Evolutionary conservation across 441 rosid species (phyloP).

Genomic region (Raphanus hybrid): DNA sequence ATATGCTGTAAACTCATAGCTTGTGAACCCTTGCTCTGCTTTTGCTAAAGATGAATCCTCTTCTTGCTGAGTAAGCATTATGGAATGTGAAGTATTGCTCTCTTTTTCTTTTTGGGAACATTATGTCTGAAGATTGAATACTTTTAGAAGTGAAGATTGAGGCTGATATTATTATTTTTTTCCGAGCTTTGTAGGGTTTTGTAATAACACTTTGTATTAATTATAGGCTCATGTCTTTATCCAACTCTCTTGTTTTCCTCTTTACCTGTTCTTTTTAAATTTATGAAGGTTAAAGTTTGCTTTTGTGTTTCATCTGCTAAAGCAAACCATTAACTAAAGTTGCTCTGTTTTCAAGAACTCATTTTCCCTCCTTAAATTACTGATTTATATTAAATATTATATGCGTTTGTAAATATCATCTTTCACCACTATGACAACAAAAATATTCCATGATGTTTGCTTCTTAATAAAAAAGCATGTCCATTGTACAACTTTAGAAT

Average conservation of each 20-base stretch:
- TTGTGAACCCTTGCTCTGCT: conserved; percentile 30
- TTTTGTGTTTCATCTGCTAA: conserved; percentile 46
- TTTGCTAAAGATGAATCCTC: conserved; percentile 18
- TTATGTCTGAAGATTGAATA: conserved; percentile 17
- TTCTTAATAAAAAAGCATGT: conserved; percentile 18
- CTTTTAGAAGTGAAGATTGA: conserved; percentile 24
- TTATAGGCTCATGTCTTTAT: conserved; percentile 31
- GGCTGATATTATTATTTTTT: conserved; percentile 11
- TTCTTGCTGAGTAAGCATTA: conserved; percentile 18
- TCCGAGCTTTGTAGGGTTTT: conserved; percentile 34
- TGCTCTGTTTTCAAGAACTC: conserved; percentile 48
- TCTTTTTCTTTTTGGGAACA: conserved; percentile 12
- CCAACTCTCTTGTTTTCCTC: conserved; percentile 34
- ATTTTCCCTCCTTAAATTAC: conserved; percentile 21
- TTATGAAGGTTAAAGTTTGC: conserved; percentile 39
- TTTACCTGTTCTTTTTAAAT: conserved; percentile 7
- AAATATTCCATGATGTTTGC: conserved; percentile 9
- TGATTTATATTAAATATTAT: neutral
- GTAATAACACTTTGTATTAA: conserved; percentile 26
- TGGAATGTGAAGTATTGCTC: conserved; percentile 28
- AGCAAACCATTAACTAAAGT: conserved; percentile 61
- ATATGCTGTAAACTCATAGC: conserved; percentile 27
- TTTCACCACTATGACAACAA: neutral
- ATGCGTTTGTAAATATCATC: conserved; percentile 3
- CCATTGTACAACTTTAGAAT: conserved; percentile 38